These are phyloP conservation scores for Kandelia obovata DNA, from an alignment of 345 rosid genomes.

Conservation along the genomic window DNA sequence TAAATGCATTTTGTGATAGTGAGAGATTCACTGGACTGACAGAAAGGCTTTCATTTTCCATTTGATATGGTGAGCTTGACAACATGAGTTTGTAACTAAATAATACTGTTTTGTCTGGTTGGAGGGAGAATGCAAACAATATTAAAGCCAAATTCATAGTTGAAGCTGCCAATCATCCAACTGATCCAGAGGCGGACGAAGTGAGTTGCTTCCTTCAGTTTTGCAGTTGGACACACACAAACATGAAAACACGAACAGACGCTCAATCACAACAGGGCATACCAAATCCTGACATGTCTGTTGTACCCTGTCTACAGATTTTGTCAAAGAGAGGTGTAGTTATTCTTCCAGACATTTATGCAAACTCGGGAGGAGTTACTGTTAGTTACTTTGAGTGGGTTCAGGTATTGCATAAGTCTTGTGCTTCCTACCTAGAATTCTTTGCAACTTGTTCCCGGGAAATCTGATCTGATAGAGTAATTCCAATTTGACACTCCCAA, in stretches of 20 bases:
- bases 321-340: constrained; percentile 78
- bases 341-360: constrained; percentile 91
- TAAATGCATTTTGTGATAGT: too few relatives aligned
- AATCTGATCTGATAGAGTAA: too few relatives aligned
- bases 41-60: neutral
- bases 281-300: neutral
- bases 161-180: constrained; percentile 97
- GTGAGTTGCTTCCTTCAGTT: constrained; percentile 32
- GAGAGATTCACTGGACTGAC: too few relatives aligned
- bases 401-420: constrained; percentile 47
- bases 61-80: neutral
- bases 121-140: constrained; percentile 79
- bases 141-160: constrained; percentile 83
- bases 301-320: constrained; percentile 40
- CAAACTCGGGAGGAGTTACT: constrained; percentile 96
- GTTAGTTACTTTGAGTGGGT: constrained; percentile 99
- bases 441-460: neutral
- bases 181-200: constrained; percentile 97
- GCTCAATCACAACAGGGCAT: too few relatives aligned
- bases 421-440: too few relatives aligned
- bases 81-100: neutral
- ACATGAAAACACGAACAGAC: too few relatives aligned
- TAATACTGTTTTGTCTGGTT: constrained; percentile 11
- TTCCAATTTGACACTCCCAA: neutral
- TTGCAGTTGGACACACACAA: constrained; percentile 2